phyloP scores from a whole-genome alignment of 2,329 filamentous ascomycete species.

The Orbilia ellipsospora region DNA sequence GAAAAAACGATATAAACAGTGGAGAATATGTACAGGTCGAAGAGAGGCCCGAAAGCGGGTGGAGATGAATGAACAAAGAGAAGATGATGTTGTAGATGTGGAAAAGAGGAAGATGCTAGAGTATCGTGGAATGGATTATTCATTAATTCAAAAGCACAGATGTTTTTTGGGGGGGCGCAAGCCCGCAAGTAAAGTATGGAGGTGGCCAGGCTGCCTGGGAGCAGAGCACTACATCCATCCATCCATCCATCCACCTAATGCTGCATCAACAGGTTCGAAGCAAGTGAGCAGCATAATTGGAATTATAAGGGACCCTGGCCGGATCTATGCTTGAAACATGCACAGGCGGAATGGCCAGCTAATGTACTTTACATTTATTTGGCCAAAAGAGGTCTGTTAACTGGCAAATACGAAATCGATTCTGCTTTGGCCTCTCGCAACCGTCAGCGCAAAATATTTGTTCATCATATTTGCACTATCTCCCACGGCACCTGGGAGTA shows the following conservation, averaged over 20 bases:
- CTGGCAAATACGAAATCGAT: constrained; percentile 19
- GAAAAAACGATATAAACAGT: constrained; percentile 20
- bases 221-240: neutral
- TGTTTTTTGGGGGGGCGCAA: constrained; percentile 41
- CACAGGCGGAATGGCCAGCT: constrained; percentile 45
- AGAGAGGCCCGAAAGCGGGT: constrained; percentile 22
- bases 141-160: constrained; percentile 31
- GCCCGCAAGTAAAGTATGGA: constrained; percentile 21
- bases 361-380: constrained; percentile 14
- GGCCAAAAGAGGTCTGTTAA: constrained; percentile 27
- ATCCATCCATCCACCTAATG: neutral
- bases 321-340: constrained; percentile 52
- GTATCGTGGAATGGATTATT: constrained; percentile 36
- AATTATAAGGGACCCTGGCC: constrained; percentile 20
- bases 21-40: constrained; percentile 54
- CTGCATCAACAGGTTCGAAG: constrained; percentile 35
- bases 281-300: constrained; percentile 28
- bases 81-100: constrained; percentile 30
- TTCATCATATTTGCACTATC: too few species aligned
- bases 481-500: too few species aligned
- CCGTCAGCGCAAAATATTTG: neutral
- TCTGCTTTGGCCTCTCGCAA: constrained; percentile 13
- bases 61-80: constrained; percentile 2
- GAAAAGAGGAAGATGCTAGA: constrained; percentile 24
- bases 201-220: constrained; percentile 43